These are phyloP conservation scores for Microcos paniculata DNA, from an alignment of 345 rosid species.

Conservation along the genomic window DNA sequence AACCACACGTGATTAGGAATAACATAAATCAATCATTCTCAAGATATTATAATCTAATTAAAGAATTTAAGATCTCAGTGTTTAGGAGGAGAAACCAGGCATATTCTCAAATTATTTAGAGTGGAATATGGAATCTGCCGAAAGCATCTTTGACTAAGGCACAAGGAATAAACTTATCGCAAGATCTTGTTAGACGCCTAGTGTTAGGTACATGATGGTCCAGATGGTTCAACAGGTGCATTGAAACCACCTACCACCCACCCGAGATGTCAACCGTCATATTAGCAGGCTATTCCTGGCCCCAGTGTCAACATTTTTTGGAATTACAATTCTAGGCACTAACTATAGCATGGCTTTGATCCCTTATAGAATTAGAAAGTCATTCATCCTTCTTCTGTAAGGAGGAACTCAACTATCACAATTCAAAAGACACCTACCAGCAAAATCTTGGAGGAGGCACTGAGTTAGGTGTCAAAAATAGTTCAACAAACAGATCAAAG, in stretches of 20 bases:
- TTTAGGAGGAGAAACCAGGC: not conserved
- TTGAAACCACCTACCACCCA: constrained; percentile 4
- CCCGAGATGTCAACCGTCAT: not conserved
- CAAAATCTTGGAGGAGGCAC: not conserved
- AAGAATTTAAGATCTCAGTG: not conserved
- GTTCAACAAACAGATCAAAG: constrained; percentile 8
- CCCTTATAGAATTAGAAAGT: not conserved
- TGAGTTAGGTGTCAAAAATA: not conserved
- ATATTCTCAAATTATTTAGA: not conserved
- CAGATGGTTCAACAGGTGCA: not conserved
- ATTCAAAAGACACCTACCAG: not conserved
- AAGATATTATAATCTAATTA: not conserved
- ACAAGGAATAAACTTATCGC: not conserved
- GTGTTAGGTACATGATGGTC: not conserved
- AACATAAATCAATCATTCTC: not conserved
- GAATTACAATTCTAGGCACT: not conserved
- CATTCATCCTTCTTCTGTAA: not conserved
- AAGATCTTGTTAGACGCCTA: not conserved
- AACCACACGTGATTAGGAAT: not conserved
- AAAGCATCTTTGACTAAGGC: not conserved
- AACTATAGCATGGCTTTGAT: not conserved
- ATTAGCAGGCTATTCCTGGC: not conserved
- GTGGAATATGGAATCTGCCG: not conserved
- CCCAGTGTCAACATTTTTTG: not conserved
- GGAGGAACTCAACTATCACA: not conserved